Base-by-base conservation (phyloP, 768 basidiomycete genomes). In the Auricularia heimuer region DNA sequence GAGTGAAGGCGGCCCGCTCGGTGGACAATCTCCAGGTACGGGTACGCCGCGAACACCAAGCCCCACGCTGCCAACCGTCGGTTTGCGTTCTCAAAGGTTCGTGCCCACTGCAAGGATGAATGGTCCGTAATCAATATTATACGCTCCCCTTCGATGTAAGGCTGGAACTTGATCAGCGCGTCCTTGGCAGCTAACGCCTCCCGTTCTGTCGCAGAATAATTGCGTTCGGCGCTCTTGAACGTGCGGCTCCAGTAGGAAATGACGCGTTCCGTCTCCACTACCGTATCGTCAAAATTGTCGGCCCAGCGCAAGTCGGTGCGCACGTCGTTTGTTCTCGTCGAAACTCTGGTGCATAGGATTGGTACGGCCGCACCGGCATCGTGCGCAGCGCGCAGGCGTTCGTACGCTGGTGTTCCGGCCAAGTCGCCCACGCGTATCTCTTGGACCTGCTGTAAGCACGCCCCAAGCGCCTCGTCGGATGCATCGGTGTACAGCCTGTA, bases 401-500 rank as follows among this genome's bases (percentile, higher is more conserved):
- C 67, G 62, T 69, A 72, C 8, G 60, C 54, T 54, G 68, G 65
- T 3, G 70, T 71, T 3, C 69, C 70, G 61, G 69, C 61, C n/a
- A 71, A 58, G 54, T 72, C 69, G 6, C 16, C 42, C 64, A 42
- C 74, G 65, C 3, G 62, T 10, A 36, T 71, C 54, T 16, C 44
- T 42, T 64, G 76, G 73, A 72, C 65, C 18, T 72, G 71, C 0
- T 77, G 71, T 1, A 77, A 66, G 0, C 70, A 72, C 1, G 73
- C 75, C 21, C 75, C 78, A 7, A 69, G 67, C 0, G 76, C 76
- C 21, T 51, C 34, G 60, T 71, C 71, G 6, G 47, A 51, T 6
- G 47, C 47, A 18, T 51, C 47, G 11, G 47, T 51, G 47, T 51
- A 51, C 47, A 80, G 63, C 10, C 74, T 67, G 63, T 78, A 80